phyloP scores from a whole-genome alignment of 306 rosid species.

The Fagus sylvatica region DNA sequence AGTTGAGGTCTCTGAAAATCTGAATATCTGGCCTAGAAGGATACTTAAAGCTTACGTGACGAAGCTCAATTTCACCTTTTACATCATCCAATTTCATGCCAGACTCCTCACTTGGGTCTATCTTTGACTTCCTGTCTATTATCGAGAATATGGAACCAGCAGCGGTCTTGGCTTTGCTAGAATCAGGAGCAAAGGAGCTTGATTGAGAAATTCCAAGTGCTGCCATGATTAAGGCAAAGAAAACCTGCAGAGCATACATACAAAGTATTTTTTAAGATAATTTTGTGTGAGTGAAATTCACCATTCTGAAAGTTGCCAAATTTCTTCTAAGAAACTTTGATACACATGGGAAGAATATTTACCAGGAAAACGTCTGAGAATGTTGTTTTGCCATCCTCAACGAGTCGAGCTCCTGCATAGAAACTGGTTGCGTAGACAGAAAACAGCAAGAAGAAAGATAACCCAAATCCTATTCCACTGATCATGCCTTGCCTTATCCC shows the following conservation, averaged over 20 bases:
- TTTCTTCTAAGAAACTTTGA: no score
- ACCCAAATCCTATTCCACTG: slow-evolving; percentile 54
- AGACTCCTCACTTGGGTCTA: slow-evolving; percentile 35
- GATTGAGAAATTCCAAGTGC: slow-evolving; percentile 38
- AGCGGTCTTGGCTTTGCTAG: slow-evolving; percentile 38
- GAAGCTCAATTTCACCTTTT: slow-evolving; percentile 38
- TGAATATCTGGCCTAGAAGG: slow-evolving; percentile 40
- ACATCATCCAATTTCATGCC: slow-evolving; percentile 33
- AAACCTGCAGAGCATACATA: slow-evolving; percentile 36
- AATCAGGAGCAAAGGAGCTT: slow-evolving; percentile 34
- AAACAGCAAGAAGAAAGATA: slow-evolving; percentile 49
- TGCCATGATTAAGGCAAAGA: slow-evolving; percentile 42
- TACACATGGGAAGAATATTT: slow-evolving; percentile 20
- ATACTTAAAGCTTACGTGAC: slow-evolving; percentile 40
- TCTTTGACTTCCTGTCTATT: slow-evolving; percentile 33
- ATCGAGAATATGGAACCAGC: slow-evolving; percentile 40
- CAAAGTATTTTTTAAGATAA: no score
- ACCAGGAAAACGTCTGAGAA: slow-evolving; percentile 55
- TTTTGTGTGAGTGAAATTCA: not conserved
- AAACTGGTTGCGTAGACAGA: slow-evolving; percentile 46
- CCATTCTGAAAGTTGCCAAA: no score
- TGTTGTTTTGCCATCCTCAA: slow-evolving; percentile 43
- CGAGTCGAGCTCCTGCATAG: slow-evolving; percentile 59
- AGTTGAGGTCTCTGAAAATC: slow-evolving; percentile 37
- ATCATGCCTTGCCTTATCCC: slow-evolving; percentile 50